These are phyloP conservation scores for Wallacemonas sp. DNA, from an alignment of 208 protist species.

Conservation along the genomic window DNA sequence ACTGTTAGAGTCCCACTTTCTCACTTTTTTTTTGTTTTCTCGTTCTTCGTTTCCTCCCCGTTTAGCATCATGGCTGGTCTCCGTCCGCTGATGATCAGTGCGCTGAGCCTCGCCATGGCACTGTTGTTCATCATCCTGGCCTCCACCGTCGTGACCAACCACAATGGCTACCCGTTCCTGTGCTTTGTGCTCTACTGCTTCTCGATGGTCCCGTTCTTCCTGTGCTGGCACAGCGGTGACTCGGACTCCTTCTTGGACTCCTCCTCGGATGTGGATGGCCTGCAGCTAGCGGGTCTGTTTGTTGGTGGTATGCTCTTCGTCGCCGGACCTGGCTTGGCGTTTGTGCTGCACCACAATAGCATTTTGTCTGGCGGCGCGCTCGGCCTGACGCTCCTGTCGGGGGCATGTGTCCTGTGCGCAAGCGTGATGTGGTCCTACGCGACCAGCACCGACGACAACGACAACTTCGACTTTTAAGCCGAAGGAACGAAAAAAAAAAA, in stretches of 20 bases:
- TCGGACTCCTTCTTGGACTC: constrained; percentile 26
- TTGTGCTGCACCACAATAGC: constrained; percentile 66
- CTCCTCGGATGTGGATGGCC: constrained; percentile 12
- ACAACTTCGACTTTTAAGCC: constrained; percentile 48
- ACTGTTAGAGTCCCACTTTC: neutral
- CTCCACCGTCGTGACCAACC: constrained; percentile 45
- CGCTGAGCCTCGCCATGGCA: constrained; percentile 51
- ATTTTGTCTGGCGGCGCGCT: constrained; percentile 48
- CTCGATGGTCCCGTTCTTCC: constrained; percentile 57
- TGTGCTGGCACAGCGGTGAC: constrained; percentile 36
- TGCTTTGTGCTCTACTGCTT: constrained; percentile 56
- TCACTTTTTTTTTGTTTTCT: neutral
- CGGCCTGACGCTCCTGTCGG: constrained; percentile 44
- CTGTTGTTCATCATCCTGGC: constrained; percentile 61
- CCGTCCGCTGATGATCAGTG: constrained; percentile 49
- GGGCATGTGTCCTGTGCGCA: constrained; percentile 25
- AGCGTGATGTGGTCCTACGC: constrained; percentile 14
- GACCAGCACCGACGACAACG: constrained; percentile 20
- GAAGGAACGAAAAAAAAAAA: neutral
- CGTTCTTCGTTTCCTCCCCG: constrained; percentile 8
- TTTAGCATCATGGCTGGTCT: constrained; percentile 39
- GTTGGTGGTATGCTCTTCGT: constrained; percentile 55
- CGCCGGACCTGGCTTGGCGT: constrained; percentile 51
- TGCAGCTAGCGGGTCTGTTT: constrained; percentile 58
- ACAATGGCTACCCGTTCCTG: constrained; percentile 62